Evolutionary conservation across 2,329 filamentous ascomycete species (phyloP).

Genomic region (Colletotrichum sublineola): DNA sequence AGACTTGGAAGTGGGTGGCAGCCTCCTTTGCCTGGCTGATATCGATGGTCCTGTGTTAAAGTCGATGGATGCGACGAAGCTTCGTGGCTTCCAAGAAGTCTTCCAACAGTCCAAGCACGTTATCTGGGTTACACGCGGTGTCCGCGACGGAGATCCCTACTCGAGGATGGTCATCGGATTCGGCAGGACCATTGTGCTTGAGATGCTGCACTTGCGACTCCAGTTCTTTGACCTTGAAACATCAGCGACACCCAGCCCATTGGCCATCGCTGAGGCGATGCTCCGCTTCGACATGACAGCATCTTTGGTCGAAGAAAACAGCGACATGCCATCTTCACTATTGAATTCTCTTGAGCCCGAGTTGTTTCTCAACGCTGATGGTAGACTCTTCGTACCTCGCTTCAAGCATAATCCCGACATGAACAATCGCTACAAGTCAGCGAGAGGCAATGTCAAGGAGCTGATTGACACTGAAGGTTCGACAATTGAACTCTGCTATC

Average conservation of each 20-base stretch:
- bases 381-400: background rate
- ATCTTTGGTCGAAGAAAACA: background rate
- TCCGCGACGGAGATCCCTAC: slow-evolving; percentile 37
- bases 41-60: slow-evolving; percentile 46
- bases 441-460: background rate
- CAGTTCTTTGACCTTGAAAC: slow-evolving; percentile 36
- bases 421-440: background rate
- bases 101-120: slow-evolving; percentile 37
- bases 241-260: too few relatives aligned
- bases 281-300: background rate
- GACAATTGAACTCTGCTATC: background rate
- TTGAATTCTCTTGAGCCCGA: background rate
- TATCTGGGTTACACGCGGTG: slow-evolving; percentile 44
- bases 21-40: slow-evolving; percentile 22
- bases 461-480: background rate
- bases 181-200: slow-evolving; percentile 22
- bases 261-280: background rate
- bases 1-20: slow-evolving; percentile 43
- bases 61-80: slow-evolving; percentile 50
- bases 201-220: slow-evolving; percentile 25
- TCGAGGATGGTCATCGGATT: slow-evolving; percentile 39
- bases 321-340: background rate
- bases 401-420: background rate
- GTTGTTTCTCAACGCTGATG: background rate
- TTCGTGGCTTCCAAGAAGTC: slow-evolving; percentile 42